Base-by-base conservation (phyloP, 192 early-diverging fungal species). In the Chytriomyces confervae region DNA sequence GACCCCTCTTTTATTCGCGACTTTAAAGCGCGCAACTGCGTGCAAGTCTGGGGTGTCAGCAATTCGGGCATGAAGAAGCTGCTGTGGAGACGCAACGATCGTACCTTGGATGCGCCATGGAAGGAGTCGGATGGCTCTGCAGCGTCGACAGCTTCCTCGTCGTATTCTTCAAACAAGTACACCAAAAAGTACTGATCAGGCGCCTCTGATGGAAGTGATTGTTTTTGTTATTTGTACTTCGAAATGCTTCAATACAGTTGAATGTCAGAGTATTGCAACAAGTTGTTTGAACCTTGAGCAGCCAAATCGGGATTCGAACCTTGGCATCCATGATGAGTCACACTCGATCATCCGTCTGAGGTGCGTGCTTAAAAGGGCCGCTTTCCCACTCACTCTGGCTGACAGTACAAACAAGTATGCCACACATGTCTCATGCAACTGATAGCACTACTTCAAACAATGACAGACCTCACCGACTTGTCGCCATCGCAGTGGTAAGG, bases 1-100 rank as follows among this genome's bases (percentile, higher is more conserved):
- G 96, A 99, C 69, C 97, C 97, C 27, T 77, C 83, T 0, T 97
- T 94, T 77, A 91, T 99, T 66, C 86, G 92, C 18, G 85, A 92
- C 61, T 99, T 95, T 83, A 97, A 95, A 86, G 89, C 86, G 60
- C 81, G 90, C 67, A 82, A 97, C 74, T 94, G 95, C 67, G 91
- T 89, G 46, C 91, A 94, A 81, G 6, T 90, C 85, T 86, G 93
- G 11, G 93, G 91, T 57, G 89, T 94, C 79, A 88, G 88, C n/a
- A 80, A 80, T n/a, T 92, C 83, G 50, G 92, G 92, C 27, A 87
- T 81, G 69, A 93, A 92, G 85, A 96, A 91, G 85, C 90, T 88
- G 83, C 77, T 97, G 75, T 99, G 95, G 95, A 90, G 91, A 78
- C 87, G 91, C 60, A 96, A 94, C 79, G 91, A 91, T 66, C 84